These are phyloP conservation scores for Grigorovia humatica DNA, from an alignment of 805 yeast genomes.

Conservation along the genomic window DNA sequence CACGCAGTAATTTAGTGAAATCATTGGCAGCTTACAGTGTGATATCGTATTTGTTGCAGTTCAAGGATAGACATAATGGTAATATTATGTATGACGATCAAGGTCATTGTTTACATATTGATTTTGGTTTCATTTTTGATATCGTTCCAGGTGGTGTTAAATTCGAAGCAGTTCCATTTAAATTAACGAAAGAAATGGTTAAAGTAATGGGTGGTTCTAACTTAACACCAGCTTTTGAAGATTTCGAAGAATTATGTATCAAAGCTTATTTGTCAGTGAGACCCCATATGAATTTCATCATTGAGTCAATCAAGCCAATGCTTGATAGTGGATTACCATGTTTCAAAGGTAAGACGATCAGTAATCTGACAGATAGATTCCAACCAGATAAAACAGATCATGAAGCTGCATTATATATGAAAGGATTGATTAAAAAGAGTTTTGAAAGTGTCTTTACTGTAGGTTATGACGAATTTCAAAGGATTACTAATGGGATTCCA, in stretches of 20 bases:
- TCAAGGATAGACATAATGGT: slow-evolving; percentile 97
- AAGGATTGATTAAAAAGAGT: slow-evolving; percentile 64
- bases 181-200: slow-evolving; percentile 92
- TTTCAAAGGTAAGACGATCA: slow-evolving; percentile 81
- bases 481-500: slow-evolving; percentile 94
- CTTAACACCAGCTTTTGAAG: slow-evolving; percentile 73
- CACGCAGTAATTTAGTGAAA: slow-evolving; percentile 85
- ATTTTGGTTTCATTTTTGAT: slow-evolving; percentile 97
- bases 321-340: slow-evolving; percentile 92
- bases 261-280: slow-evolving; percentile 85
- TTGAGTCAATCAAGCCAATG: slow-evolving; percentile 86
- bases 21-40: slow-evolving; percentile 92
- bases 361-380: slow-evolving; percentile 66
- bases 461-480: slow-evolving; percentile 96
- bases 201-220: slow-evolving; percentile 88
- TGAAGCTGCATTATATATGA: slow-evolving; percentile 75
- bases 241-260: slow-evolving; percentile 93
- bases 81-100: slow-evolving; percentile 92
- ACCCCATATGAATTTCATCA: slow-evolving; percentile 76
- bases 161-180: slow-evolving; percentile 97
- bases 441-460: slow-evolving; percentile 83
- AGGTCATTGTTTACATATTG: slow-evolving; percentile 93
- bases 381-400: slow-evolving; percentile 70
- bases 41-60: slow-evolving; percentile 80
- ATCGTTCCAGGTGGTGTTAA: slow-evolving; percentile 98